These are phyloP conservation scores for Hansenula sp. DNA, from an alignment of 1,139 yeast genomes.

Conservation along the genomic window DNA sequence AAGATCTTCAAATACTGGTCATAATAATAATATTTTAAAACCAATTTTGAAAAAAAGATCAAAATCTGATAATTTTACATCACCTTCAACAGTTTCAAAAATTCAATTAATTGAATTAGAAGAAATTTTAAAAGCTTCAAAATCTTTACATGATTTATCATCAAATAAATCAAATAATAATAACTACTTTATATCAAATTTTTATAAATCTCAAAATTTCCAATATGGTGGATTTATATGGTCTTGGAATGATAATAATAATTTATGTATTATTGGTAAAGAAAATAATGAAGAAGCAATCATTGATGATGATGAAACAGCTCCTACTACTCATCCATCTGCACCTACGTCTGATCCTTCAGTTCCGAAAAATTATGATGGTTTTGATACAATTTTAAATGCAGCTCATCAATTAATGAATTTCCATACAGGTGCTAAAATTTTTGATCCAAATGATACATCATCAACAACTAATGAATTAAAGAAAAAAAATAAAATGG, in stretches of 20 bases:
- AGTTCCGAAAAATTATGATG: constrained; percentile 18
- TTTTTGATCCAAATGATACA: constrained; percentile 1
- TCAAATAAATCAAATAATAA: constrained; percentile 1
- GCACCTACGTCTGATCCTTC: neutral
- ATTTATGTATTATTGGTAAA: constrained; percentile 16
- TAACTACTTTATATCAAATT: neutral
- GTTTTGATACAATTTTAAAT: constrained; percentile 17
- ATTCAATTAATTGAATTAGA: constrained; percentile 14
- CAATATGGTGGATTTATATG: constrained; percentile 24
- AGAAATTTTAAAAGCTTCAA: constrained; percentile 22
- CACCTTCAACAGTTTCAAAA: neutral
- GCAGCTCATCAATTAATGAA: constrained; percentile 21
- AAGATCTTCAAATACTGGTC: constrained; percentile 2
- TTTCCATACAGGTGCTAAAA: neutral
- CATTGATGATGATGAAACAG: constrained; percentile 8
- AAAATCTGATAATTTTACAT: constrained; percentile 11
- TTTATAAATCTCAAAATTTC: constrained; percentile 6
- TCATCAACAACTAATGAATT: neutral
- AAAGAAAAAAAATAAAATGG: constrained; percentile 10
- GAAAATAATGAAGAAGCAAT: constrained; percentile 15
- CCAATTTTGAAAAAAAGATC: constrained; percentile 11
- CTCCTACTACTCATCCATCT: no score
- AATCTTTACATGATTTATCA: constrained; percentile 21
- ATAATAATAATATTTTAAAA: neutral
- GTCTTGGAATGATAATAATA: constrained; percentile 20